Evolutionary conservation across 2,329 filamentous ascomycete species (phyloP), one percentile per base, ranked within the genome.

Genomic region (Achaetomium macrosporum): DNA sequence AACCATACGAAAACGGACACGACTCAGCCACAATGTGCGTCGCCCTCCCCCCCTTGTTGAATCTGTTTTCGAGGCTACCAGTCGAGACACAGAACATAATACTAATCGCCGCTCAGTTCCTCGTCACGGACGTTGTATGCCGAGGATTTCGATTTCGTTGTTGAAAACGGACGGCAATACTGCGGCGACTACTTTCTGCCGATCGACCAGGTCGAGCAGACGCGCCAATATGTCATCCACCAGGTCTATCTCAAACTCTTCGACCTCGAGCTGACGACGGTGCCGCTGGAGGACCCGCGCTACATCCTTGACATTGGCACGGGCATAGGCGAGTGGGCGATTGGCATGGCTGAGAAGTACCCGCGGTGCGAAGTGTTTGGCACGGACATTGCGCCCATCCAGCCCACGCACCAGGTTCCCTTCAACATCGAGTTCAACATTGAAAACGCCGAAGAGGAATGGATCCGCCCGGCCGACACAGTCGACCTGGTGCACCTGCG

Each of bases 351-450:
- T 13, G 78, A 82, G 61, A 59, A 69, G 31, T 77, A 71, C 59
- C 77, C 77, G 5, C 65, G 71, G 31, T 80, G 77, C 61, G 78
- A 82, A 59, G 76, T 83, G 5, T 75, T 78, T 6, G 79, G 79
- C 19, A 81, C 77, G 40, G 79, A 83, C 57, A 80, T 82, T 51
- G 76, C 78, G 15, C 78, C 79, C 54, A 78, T 82, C 45, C 78
- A 81, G 58, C 76, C 76, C n/a, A 73, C 72, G 17, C 51, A 60
- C 17, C 73, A 75, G 33, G 76, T 79, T 7, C 79, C 79, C 5
- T 75, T 76, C 61, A 83, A 83, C 56, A 73, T 81, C 37, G 80
- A 77, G 59, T 82, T 81, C 66, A 78, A 82, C 64, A 72, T 82
- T 5, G 78, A 82, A 58, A 77, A 82, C 59, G 79, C 78, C 42